A percentile compares a stretch with the other conserved stretches of the same genome.
Evolutionary conservation across 768 basidiomycete genomes (phyloP).

Genomic region (Hericium rajendrae): DNA sequence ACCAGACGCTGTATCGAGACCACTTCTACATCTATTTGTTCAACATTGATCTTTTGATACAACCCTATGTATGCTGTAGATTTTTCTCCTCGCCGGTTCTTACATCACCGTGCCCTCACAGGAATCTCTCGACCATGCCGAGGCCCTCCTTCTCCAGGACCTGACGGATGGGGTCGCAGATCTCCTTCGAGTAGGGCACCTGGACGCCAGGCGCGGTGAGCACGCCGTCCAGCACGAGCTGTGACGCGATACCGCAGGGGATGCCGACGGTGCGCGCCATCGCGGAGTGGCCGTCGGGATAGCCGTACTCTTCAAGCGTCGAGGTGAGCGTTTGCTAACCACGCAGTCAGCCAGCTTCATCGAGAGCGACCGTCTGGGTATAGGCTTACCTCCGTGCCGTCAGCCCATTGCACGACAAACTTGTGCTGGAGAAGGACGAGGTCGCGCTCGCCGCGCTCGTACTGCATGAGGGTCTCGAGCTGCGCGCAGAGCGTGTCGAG

Average conservation of each 20-base stretch:
- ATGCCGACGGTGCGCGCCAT: slow-evolving; percentile 91
- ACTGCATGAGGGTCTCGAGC: slow-evolving; percentile 88
- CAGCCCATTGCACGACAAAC: slow-evolving; percentile 83
- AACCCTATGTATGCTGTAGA: neutral
- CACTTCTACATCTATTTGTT: neutral
- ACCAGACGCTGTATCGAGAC: neutral
- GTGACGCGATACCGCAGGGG: slow-evolving; percentile 89
- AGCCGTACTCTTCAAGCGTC: slow-evolving; percentile 84
- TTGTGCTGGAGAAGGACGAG: slow-evolving; percentile 98
- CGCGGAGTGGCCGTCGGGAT: slow-evolving; percentile 68
- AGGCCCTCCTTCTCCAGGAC: slow-evolving; percentile 66
- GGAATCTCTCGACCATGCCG: slow-evolving; percentile 57
- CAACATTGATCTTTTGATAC: neutral
- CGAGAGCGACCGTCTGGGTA: too few species aligned
- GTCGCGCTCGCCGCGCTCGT: slow-evolving; percentile 84
- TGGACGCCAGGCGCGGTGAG: slow-evolving; percentile 71
- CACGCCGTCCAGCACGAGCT: slow-evolving; percentile 83
- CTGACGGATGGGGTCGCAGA: slow-evolving; percentile 66
- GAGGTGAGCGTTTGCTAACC: slow-evolving; percentile 76
- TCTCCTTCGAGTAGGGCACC: slow-evolving; percentile 79
- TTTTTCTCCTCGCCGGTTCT: neutral
- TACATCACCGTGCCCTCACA: slow-evolving; percentile 28
- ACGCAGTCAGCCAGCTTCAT: neutral
- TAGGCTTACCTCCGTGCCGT: slow-evolving; percentile 56
- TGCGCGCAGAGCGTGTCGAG: slow-evolving; percentile 90